Evolutionary conservation across 208 protist species (phyloP), one percentile per base, ranked within the genome.

Genomic region (Crithidia acanthocephali): DNA sequence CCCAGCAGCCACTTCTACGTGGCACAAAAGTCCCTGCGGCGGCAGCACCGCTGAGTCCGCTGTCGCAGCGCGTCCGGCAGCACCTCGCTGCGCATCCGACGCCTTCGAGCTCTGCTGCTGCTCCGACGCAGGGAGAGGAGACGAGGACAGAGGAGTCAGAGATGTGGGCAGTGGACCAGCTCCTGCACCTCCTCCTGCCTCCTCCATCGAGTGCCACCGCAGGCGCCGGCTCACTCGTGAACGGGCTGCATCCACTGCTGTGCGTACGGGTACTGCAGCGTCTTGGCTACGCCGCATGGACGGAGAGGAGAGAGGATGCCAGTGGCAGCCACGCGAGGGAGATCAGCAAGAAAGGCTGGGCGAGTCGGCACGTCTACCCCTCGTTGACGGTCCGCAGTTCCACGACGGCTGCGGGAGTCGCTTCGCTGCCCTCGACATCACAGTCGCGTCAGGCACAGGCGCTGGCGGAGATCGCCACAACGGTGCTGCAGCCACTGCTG

Each of bases 191-290:
- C 7, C 56, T 76, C 25, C 28, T 75, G 25, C 53, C 57, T 2
- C 42, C 11, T 20, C 35, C 64, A 23, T n/a, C n/a, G n/a, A n/a
- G n/a, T n/a, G 45, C 6, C 63, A 33, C 25, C 16, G 5, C 25
- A 16, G 40, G 51, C 25, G 5, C 35, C 5, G 32, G 25, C 22
- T 7, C 47, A 35, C 28, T 40, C 7, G 13, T 57, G 2, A 25
- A 37, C 2, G 23, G 27, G 22, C 72, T 94, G 1, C 88, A 94
- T 50, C 88, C 88, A 5, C 69, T 94, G 2, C 62, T 94, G 28
- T 85, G 74, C 30, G 74, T 86, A 37, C 79, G 81, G 30, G 72
- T 91, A 10, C 37, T 90, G 37, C 72, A 80, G 48, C 61, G 71
- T 27, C 74, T 94, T 15, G 81, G 85, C 15, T 87, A 75, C 52